Evolutionary conservation across 768 basidiomycete species (phyloP), one percentile per base, ranked within the genome.

Genomic region (Phanerochaete sordida): DNA sequence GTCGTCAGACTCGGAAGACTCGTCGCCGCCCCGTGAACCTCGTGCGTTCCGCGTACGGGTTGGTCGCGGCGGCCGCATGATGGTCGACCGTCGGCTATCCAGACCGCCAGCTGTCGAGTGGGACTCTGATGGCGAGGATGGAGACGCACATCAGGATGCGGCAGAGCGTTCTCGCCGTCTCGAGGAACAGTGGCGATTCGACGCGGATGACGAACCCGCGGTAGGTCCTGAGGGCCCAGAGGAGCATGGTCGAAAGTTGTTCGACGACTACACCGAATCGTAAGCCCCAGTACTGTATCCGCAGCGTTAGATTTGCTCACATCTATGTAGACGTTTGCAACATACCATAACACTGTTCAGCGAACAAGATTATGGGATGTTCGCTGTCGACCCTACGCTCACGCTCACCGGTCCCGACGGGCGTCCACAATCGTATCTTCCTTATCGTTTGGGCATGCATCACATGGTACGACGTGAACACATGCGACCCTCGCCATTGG

Each of bases 1-100:
- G 47, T 67, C 75, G 51, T 51, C 49, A 16, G 68, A 67, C 35
- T 64, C 44, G 11, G 72, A 73, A 3, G 72, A 72, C 35, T 64
- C 70, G 12, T 63, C 66, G 4, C 66, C 70, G 19, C 69, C 69
- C 6, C 72, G 75, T 12, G 64, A 73, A 52, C 65, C 68, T 27
- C 80, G 81, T 12, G 77, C 84, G 2, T 77, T 93, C 58, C 90
- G 95, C 61, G 67, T 88, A 50, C 88, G 96, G 9, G 73, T 81
- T 58, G 94, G 94, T 1, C 90, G 96, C 57, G 91, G 90, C 33
- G 95, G 95, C 3, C 83, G 91, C 28, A 70, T 87, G 15, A 76
- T 85, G 62, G 65, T 96, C 19, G 94, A 97, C 74, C 83, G 96
- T 51, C 83, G 61, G 11, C 37, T 50, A 9, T 69, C 57, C 43